Evolutionary conservation across 306 rosid species (phyloP).

Genomic region (Geum urbanum): DNA sequence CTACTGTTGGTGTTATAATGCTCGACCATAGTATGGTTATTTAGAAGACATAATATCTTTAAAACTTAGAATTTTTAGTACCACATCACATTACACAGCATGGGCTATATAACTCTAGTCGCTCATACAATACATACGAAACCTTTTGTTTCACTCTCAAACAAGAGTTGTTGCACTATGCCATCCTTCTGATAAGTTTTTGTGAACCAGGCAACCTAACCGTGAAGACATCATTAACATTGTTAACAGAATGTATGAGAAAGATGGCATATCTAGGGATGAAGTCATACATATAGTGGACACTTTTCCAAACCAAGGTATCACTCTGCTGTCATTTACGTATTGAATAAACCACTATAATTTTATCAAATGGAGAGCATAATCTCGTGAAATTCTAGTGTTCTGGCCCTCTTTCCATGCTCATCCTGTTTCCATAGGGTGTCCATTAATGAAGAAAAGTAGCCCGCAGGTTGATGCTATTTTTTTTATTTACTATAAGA

Average conservation of each 20-base stretch:
- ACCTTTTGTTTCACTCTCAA: not conserved
- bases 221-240: slow-evolving; percentile 83
- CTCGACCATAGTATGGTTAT: not conserved
- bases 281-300: slow-evolving; percentile 63
- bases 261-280: slow-evolving; percentile 76
- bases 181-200: slow-evolving; percentile 32
- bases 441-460: not conserved
- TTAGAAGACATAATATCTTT: no score
- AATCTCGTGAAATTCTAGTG: not conserved
- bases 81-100: no score
- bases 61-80: not conserved
- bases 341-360: not conserved
- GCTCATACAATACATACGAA: not conserved
- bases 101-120: no score
- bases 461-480: not conserved
- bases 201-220: slow-evolving; percentile 84
- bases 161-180: slow-evolving; percentile 4
- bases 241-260: slow-evolving; percentile 76
- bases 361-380: not conserved
- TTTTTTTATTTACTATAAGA: not conserved
- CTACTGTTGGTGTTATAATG: not conserved
- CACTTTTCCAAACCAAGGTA: slow-evolving; percentile 89
- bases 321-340: slow-evolving; percentile 14
- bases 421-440: not conserved
- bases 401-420: not conserved